These are phyloP conservation scores for Cyberlindnera euphorbiae DNA, from an alignment of 805 yeast species.

Conservation along the genomic window DNA sequence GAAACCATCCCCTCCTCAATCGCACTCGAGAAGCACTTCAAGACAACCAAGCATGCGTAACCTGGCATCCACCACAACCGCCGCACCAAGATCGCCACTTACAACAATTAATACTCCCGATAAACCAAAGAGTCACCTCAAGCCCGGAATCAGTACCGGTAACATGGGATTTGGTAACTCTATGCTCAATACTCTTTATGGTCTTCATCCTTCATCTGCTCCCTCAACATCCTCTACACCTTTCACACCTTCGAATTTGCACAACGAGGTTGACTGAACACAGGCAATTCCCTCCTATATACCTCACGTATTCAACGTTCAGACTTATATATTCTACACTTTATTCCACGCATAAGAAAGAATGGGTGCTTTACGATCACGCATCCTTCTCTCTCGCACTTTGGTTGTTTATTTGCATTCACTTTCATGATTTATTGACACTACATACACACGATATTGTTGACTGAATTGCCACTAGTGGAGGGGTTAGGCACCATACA, in stretches of 20 bases:
- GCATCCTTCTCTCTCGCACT: no score
- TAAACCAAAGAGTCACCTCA: conserved; percentile 12
- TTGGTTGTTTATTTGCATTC: no score
- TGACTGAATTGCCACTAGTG: no score
- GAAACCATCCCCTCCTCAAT: neutral
- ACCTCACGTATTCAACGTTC: neutral
- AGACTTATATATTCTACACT: neutral
- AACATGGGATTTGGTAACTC: conserved; percentile 21
- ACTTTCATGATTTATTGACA: no score
- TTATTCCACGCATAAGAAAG: no score
- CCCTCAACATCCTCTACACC: conserved; percentile 22
- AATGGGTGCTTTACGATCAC: no score
- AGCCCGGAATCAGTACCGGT: conserved; percentile 14
- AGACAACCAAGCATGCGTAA: conserved; percentile 3
- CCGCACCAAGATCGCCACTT: conserved; percentile 4
- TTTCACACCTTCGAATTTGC: conserved; percentile 13
- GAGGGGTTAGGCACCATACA: no score
- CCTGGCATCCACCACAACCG: conserved; percentile 3
- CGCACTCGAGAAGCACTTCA: conserved; percentile 1
- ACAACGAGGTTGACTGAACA: conserved; percentile 16
- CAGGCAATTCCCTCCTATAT: neutral
- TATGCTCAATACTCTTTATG: conserved; percentile 24
- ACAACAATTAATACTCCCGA: conserved; percentile 4
- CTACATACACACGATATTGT: no score
- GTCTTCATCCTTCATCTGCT: conserved; percentile 26